Evolutionary conservation across 257 asterid species (phyloP).

Genomic region (Leonotis leonurus): DNA sequence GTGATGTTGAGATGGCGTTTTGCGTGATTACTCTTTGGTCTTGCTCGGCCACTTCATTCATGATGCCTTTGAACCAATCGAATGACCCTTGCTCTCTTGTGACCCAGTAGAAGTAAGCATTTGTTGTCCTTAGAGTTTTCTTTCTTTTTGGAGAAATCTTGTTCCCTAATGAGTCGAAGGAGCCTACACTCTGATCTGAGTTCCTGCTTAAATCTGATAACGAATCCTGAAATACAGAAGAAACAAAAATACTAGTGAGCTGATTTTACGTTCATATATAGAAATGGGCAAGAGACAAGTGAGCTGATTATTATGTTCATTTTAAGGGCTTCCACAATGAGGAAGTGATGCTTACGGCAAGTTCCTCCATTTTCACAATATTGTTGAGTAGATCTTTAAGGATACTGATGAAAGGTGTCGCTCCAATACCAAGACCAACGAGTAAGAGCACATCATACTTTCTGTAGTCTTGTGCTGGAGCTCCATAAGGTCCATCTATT

Average conservation of each 20-base stretch:
- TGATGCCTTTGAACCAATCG: conserved; percentile 96
- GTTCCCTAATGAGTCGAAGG: conserved; percentile 33
- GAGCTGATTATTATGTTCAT: no score
- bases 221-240: conserved; percentile 53
- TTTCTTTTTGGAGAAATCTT: conserved; percentile 48
- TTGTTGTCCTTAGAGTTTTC: conserved; percentile 60
- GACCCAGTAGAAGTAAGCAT: conserved; percentile 97
- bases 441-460: conserved; percentile 84
- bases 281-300: no score
- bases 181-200: conserved; percentile 53
- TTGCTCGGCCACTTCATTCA: conserved; percentile 87
- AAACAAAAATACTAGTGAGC: background rate
- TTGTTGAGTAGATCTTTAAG: conserved; percentile 78
- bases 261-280: background rate
- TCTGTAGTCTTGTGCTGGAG: conserved; percentile 88
- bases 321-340: background rate
- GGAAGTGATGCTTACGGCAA: conserved; percentile 47
- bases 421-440: conserved; percentile 97
- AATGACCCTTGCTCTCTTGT: conserved; percentile 95
- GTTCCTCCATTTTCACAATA: conserved; percentile 80
- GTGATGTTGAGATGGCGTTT: background rate
- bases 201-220: conserved; percentile 49
- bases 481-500: conserved; percentile 97
- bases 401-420: conserved; percentile 92
- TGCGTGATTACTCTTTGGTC: conserved; percentile 80